Percentiles rank a stretch among this genome's conserved stretches.
Conservation (phyloP, 1,139 yeast species). For the Taphrina communis region DNA sequence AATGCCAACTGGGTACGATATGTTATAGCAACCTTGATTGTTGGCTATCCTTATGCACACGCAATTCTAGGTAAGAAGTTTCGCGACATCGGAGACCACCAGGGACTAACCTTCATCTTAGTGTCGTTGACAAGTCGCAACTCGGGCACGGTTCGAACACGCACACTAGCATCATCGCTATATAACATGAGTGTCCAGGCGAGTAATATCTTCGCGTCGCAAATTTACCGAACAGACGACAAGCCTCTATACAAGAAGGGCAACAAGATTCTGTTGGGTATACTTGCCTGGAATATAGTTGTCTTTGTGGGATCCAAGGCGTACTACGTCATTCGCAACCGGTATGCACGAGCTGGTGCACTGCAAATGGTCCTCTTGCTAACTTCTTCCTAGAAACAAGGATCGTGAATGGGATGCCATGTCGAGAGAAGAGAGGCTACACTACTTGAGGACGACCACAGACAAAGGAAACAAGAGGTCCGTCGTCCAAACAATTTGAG, state of each 20-base stretch:
- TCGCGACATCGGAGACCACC: no score
- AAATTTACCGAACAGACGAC: constrained; percentile 64
- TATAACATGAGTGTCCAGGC: constrained; percentile 68
- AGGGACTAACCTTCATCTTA: no score
- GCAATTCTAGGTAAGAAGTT: not conserved
- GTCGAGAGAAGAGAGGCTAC: constrained; percentile 55
- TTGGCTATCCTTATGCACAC: constrained; percentile 56
- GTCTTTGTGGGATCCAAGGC: constrained; percentile 45
- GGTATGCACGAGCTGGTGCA: constrained; percentile 50
- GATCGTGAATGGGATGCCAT: not conserved
- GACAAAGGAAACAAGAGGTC: constrained; percentile 64
- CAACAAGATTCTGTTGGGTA: constrained; percentile 56
- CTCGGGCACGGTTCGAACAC: constrained; percentile 63
- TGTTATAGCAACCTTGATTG: constrained; percentile 56
- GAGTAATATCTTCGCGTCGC: constrained; percentile 59
- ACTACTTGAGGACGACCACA: constrained; percentile 56
- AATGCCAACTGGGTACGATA: constrained; percentile 61
- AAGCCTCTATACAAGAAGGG: constrained; percentile 63
- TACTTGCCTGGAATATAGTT: constrained; percentile 50
- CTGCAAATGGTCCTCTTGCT: constrained; percentile 58
- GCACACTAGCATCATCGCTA: constrained; percentile 67
- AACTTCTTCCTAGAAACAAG: constrained; percentile 42
- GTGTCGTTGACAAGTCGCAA: constrained; percentile 68
- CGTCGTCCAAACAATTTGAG: constrained; percentile 46
- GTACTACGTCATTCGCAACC: constrained; percentile 60